Conservation (phyloP, 2,329 filamentous ascomycete genomes). For the Colletotrichum karsti region DNA sequence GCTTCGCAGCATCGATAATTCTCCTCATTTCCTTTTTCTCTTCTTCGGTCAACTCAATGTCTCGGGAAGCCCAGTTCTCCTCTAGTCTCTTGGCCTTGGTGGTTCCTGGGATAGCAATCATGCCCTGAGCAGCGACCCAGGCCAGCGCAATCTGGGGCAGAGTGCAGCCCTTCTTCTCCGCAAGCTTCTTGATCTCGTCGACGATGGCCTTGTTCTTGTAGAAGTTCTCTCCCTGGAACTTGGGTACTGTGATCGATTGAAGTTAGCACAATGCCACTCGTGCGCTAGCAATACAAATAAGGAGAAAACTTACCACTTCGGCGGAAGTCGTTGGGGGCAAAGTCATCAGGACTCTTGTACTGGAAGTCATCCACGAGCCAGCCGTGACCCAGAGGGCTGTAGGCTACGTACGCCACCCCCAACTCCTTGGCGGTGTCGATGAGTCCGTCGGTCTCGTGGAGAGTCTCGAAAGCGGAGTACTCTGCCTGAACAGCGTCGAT, state of each 20-base stretch:
- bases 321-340: slow-evolving; percentile 50
- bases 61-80: slow-evolving; percentile 47
- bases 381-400: slow-evolving; percentile 55
- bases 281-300: too few relatives aligned
- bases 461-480: slow-evolving; percentile 43
- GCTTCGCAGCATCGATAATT: slow-evolving; percentile 46
- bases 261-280: slow-evolving; percentile 33
- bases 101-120: slow-evolving; percentile 56
- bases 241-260: slow-evolving; percentile 34
- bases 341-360: slow-evolving; percentile 53
- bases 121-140: slow-evolving; percentile 48
- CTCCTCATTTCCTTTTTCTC: slow-evolving; percentile 47
- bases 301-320: slow-evolving; percentile 39
- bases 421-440: slow-evolving; percentile 51
- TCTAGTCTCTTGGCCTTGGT: slow-evolving; percentile 48
- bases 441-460: slow-evolving; percentile 39
- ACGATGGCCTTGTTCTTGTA: slow-evolving; percentile 51
- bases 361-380: slow-evolving; percentile 55
- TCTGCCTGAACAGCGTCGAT: slow-evolving; percentile 56
- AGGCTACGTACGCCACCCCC: slow-evolving; percentile 52
- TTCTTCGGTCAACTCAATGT: slow-evolving; percentile 45
- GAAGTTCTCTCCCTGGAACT: slow-evolving; percentile 53
- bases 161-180: slow-evolving; percentile 41
- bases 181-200: slow-evolving; percentile 49
- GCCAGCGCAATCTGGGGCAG: slow-evolving; percentile 46